Base-by-base conservation (phyloP, 1,284 basidiomycete species). In the Boletus mariae region DNA sequence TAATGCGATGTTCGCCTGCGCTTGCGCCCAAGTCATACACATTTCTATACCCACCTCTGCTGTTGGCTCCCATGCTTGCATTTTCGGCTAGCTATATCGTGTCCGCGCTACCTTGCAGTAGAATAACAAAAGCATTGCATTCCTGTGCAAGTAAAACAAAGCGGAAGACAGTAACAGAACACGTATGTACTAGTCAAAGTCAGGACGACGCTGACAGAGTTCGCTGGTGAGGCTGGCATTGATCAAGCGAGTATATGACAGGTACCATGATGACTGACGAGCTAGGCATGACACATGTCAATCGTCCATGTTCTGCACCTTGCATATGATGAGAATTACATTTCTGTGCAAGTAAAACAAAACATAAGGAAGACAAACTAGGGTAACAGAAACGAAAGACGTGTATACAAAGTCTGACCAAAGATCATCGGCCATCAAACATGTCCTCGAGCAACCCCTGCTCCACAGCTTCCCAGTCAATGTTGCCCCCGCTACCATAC, bases 401-500 rank as follows among this genome's bases (percentile, higher is more conserved):
- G 9, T 41, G 37, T 29, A 40, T 44, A 51, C 37, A 11, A 34
- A 28, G 11, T 8, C 15, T 8, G 5, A 13, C 15, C 9, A 23
- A 29, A 6, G 9, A 7, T 53, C 64, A 78, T 57, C 82, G 75
- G 53, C 83, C 83, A 56, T 95, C 92, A 65, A 98, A 98, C 74
- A 98, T 86, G 71, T 98, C 94, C 45, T 83, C 79, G 68, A 89
- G 73, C 41, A 98, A 71, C 8, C 85, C 83, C 42, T 75, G 78
- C 71, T 98, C 94, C 20, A 98, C 85, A 8, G 83, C 83, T 26
- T 85, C 85, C 92, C 90, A 95, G 67, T 98, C 94, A 15, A 97
- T 76, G 51, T 79, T 83, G 1, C 88, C 87, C 23, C 78, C 80
- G 56, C 86, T 87, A 3, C 82, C 81, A 70, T 96, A 97, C 43